phyloP scores from a whole-genome alignment of 2,329 filamentous ascomycete genomes.

The Arthroderma uncinatum region DNA sequence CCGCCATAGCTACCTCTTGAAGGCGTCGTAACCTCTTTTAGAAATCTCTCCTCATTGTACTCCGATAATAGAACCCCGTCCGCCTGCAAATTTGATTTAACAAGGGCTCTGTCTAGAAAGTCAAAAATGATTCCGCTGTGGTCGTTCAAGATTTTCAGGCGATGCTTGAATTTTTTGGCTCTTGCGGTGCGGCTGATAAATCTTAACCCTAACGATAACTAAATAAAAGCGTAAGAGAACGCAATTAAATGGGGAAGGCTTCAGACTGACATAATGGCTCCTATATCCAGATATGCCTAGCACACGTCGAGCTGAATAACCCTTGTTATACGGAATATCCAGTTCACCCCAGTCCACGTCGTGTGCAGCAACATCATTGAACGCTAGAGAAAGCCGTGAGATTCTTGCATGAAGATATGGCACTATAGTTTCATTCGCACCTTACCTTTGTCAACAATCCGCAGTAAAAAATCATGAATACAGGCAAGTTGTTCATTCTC shows the following conservation, averaged over 20 bases:
- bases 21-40: background rate
- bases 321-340: no score
- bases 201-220: background rate
- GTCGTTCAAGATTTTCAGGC: background rate
- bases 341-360: conserved; percentile 6
- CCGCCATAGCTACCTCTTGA: background rate
- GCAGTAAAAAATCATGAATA: conserved; percentile 12
- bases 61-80: background rate
- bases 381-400: background rate
- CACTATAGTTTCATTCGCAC: background rate
- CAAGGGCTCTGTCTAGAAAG: no score
- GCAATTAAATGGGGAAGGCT: no score
- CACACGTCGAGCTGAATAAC: no score
- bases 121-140: no score
- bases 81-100: no score
- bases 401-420: no score
- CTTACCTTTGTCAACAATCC: conserved; percentile 7
- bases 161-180: background rate
- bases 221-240: background rate
- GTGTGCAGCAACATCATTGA: conserved; percentile 1
- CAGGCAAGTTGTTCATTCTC: conserved; percentile 13
- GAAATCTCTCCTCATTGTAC: background rate
- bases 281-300: background rate
- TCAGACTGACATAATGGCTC: background rate
- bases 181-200: background rate